These are phyloP conservation scores for Hypoxylon trugodes DNA, from an alignment of 495 filamentous ascomycete species.

Conservation along the genomic window DNA sequence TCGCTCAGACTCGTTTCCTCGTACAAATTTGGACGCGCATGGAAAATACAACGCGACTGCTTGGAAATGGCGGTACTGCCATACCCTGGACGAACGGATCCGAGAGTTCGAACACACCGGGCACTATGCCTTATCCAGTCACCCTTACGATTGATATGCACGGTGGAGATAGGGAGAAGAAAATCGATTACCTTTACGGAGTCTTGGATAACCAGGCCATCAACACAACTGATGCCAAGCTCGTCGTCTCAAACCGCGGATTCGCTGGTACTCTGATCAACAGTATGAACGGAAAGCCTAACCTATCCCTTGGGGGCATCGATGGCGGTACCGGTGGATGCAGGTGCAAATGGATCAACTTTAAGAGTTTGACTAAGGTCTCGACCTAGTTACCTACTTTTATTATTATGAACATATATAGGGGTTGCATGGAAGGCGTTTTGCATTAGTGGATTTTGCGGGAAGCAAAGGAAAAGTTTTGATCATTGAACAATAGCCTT, in stretches of 20 bases:
- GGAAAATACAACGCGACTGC: constrained; percentile 55
- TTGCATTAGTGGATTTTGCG: not conserved
- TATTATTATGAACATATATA: not conserved
- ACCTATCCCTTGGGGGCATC: constrained; percentile 61
- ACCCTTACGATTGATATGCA: constrained; percentile 84
- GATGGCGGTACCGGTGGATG: constrained; percentile 81
- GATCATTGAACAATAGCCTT: not conserved
- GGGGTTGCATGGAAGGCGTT: not conserved
- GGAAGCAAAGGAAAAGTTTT: constrained; percentile 1
- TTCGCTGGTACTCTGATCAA: constrained; percentile 67
- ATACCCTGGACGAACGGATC: constrained; percentile 32
- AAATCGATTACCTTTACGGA: constrained; percentile 76
- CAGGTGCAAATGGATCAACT: constrained; percentile 79
- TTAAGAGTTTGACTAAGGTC: constrained; percentile 38
- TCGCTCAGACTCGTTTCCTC: constrained; percentile 82
- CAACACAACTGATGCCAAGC: constrained; percentile 57
- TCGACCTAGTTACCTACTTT: not conserved
- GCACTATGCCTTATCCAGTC: constrained; percentile 86
- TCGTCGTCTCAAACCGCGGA: constrained; percentile 66
- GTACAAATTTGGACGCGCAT: constrained; percentile 89
- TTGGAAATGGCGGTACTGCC: constrained; percentile 28
- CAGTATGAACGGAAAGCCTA: constrained; percentile 52
- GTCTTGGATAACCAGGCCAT: constrained; percentile 64
- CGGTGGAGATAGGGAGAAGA: constrained; percentile 68
- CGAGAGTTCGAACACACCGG: constrained; percentile 57